Evolutionary conservation across 2,329 filamentous ascomycete genomes (phyloP).

Genomic region (Camptophora hylomeconis): DNA sequence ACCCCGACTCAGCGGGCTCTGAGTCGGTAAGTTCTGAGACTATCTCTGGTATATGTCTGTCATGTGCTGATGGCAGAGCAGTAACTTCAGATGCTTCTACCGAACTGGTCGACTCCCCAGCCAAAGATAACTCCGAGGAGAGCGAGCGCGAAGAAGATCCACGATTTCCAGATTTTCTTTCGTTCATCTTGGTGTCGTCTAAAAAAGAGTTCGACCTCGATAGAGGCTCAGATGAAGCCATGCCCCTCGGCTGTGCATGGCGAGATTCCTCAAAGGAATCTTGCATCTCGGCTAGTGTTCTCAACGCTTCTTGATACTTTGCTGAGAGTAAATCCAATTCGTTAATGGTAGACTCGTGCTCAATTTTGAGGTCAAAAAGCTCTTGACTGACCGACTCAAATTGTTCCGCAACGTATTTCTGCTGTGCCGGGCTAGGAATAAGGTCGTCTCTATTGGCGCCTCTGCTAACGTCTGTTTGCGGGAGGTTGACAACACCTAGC

Average conservation of each 20-base stretch:
- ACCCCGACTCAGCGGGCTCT: conserved; percentile 20
- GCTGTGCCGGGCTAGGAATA: conserved; percentile 59
- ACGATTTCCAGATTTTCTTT: conserved; percentile 53
- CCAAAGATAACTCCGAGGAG: conserved; percentile 85
- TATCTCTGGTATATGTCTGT: too few species aligned
- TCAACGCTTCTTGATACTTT: conserved; percentile 85
- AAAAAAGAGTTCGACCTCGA: conserved; percentile 68
- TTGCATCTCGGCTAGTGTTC: conserved; percentile 69
- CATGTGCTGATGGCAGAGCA: too few species aligned
- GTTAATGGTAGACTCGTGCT: conserved; percentile 71
- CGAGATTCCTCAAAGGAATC: conserved; percentile 70
- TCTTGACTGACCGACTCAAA: conserved; percentile 84
- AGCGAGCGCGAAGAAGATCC: conserved; percentile 77
- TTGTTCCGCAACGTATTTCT: conserved; percentile 79
- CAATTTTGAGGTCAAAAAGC: conserved; percentile 74
- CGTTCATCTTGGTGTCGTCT: conserved; percentile 57
- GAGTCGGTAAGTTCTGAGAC: conserved; percentile 34
- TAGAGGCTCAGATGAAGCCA: conserved; percentile 27
- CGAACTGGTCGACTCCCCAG: conserved; percentile 59
- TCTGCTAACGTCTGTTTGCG: conserved; percentile 25
- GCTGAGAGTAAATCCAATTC: conserved; percentile 71
- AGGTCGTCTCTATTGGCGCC: conserved; percentile 35
- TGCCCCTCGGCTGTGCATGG: conserved; percentile 39
- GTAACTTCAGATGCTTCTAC: conserved; percentile 52
- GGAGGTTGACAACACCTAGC: conserved; percentile 6